Conservation (phyloP, 495 filamentous ascomycete genomes). For the Pyrenula aspistea region DNA sequence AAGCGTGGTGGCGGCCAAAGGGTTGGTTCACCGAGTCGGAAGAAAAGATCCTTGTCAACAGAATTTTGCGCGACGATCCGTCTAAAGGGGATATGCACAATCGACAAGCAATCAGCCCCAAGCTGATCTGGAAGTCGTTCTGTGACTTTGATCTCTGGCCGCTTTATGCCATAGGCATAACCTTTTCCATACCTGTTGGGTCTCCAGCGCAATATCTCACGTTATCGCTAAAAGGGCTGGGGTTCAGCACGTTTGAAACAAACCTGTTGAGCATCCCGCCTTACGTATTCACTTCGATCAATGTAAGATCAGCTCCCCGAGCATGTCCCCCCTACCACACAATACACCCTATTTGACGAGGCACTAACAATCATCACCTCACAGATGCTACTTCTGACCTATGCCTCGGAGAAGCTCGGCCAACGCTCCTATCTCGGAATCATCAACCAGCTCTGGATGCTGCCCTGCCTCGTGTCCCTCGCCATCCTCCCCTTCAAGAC, state of each 20-base stretch:
- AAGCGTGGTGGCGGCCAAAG: slow-evolving; percentile 39
- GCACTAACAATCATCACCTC: slow-evolving; percentile 1
- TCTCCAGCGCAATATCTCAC: slow-evolving; percentile 36
- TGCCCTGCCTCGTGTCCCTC: slow-evolving; percentile 46
- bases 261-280: background rate
- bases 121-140: slow-evolving; percentile 32
- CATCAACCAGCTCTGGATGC: slow-evolving; percentile 36
- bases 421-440: slow-evolving; percentile 35
- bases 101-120: slow-evolving; percentile 33
- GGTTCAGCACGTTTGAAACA: slow-evolving; percentile 23
- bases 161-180: slow-evolving; percentile 42
- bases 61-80: slow-evolving; percentile 51
- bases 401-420: slow-evolving; percentile 34
- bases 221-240: slow-evolving; percentile 33
- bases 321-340: background rate
- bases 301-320: background rate
- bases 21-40: slow-evolving; percentile 54
- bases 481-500: slow-evolving; percentile 29
- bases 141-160: slow-evolving; percentile 49
- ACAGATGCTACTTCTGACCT: slow-evolving; percentile 32
- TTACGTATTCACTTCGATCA: background rate
- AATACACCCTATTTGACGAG: background rate
- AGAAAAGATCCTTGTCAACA: slow-evolving; percentile 47
- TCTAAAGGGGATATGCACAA: slow-evolving; percentile 55
- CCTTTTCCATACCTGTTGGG: slow-evolving; percentile 34